Evolutionary conservation across 1,284 basidiomycete species (phyloP).

Genomic region (Naganishia sp.): DNA sequence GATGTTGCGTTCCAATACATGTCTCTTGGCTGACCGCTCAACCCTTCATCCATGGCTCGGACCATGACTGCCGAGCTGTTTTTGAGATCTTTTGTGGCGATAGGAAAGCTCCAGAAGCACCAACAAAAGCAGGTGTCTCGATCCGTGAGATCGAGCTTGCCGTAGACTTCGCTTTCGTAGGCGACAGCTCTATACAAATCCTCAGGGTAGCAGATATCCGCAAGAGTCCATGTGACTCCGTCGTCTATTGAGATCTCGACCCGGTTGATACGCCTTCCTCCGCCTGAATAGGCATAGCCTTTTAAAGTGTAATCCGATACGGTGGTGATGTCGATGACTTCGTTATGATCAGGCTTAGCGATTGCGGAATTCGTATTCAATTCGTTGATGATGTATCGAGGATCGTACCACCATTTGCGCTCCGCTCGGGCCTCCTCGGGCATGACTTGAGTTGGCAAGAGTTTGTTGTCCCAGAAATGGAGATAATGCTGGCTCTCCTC

Average conservation of each 20-base stretch:
- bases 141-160: constrained; percentile 58
- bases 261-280: constrained; percentile 63
- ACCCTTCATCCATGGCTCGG: constrained; percentile 63
- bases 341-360: constrained; percentile 63
- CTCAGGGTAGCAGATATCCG: constrained; percentile 59
- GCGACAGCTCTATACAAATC: constrained; percentile 58
- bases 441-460: constrained; percentile 62
- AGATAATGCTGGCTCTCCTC: constrained; percentile 63
- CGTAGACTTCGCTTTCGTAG: constrained; percentile 50
- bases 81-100: constrained; percentile 54
- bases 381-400: constrained; percentile 60
- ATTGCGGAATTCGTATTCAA: constrained; percentile 67
- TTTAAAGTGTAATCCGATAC: constrained; percentile 52
- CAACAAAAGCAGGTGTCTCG: constrained; percentile 65
- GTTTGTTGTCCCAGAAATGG: constrained; percentile 61
- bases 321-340: constrained; percentile 52
- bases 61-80: constrained; percentile 57
- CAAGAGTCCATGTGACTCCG: constrained; percentile 61
- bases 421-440: constrained; percentile 63
- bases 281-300: constrained; percentile 70
- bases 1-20: constrained; percentile 58
- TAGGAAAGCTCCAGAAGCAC: constrained; percentile 64
- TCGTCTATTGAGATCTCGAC: constrained; percentile 66
- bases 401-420: constrained; percentile 66
- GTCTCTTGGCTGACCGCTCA: constrained; percentile 31